A percentile compares a stretch with the other conserved stretches of the same genome.
phyloP scores from a whole-genome alignment of 495 filamentous ascomycete genomes.

The Aspergillus bridgeri region DNA sequence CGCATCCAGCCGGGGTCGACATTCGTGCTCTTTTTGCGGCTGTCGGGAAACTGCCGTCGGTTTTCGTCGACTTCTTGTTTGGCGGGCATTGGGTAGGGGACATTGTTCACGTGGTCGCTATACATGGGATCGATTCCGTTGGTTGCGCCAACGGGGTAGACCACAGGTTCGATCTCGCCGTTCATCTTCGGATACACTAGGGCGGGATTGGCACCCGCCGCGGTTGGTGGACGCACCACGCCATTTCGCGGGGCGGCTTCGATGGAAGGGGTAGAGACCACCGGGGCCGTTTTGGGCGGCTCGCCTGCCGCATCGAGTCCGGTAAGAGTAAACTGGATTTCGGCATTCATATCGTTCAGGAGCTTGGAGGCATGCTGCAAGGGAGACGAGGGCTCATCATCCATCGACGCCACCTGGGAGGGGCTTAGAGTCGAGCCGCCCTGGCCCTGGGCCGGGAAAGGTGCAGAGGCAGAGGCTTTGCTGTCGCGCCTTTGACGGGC shows the following conservation, averaged over 20 bases:
- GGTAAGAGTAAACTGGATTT: slow-evolving; percentile 69
- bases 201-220: slow-evolving; percentile 48
- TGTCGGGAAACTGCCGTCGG: slow-evolving; percentile 48
- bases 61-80: slow-evolving; percentile 53
- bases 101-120: slow-evolving; percentile 88
- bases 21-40: slow-evolving; percentile 63
- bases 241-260: slow-evolving; percentile 39
- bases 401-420: slow-evolving; percentile 43
- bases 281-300: slow-evolving; percentile 54
- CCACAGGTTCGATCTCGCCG: slow-evolving; percentile 71
- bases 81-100: slow-evolving; percentile 73
- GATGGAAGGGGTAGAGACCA: slow-evolving; percentile 45
- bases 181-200: slow-evolving; percentile 51
- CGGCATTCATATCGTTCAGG: slow-evolving; percentile 73
- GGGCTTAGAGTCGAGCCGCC: slow-evolving; percentile 38
- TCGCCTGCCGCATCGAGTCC: slow-evolving; percentile 77
- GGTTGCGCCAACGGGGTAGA: slow-evolving; percentile 86
- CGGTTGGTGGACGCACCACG: slow-evolving; percentile 40
- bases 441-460: slow-evolving; percentile 42
- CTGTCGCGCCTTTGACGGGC: slow-evolving; percentile 62
- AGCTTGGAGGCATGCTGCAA: slow-evolving; percentile 88
- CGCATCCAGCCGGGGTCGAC: slow-evolving; percentile 78
- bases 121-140: slow-evolving; percentile 94
- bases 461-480: slow-evolving; percentile 41
- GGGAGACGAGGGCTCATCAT: slow-evolving; percentile 76